Evolutionary conservation across 306 rosid genomes (phyloP).

Genomic region (Begonia peltatifolia): DNA sequence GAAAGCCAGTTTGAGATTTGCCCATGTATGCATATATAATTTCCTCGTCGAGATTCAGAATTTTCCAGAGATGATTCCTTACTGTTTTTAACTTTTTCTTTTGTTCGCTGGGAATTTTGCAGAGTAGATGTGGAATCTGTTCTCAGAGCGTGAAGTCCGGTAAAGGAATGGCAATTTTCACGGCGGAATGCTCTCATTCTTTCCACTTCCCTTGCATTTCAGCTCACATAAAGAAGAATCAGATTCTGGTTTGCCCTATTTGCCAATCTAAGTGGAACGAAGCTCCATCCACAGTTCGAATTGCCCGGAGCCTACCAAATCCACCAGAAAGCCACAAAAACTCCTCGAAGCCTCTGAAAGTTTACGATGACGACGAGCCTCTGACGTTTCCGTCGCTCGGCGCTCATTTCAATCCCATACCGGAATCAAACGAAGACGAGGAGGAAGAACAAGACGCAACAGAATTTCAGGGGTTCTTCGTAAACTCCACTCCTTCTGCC

Average conservation of each 20-base stretch:
- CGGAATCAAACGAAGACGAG: conserved; percentile 74
- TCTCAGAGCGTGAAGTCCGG: conserved; percentile 64
- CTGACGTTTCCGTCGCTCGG: conserved; percentile 56
- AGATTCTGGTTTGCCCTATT: conserved; percentile 48
- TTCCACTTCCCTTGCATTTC: conserved; percentile 88
- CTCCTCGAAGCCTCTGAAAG: conserved; percentile 21
- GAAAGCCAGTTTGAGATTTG: too few species aligned
- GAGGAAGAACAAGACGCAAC: conserved; percentile 23
- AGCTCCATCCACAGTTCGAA: conserved; percentile 29
- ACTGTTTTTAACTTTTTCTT: too few species aligned
- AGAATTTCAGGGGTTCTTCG: conserved; percentile 59
- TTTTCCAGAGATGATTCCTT: too few species aligned
- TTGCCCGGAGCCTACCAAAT: conserved; percentile 2
- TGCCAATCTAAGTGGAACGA: conserved; percentile 76
- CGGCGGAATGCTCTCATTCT: conserved; percentile 87
- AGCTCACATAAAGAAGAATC: conserved; percentile 43
- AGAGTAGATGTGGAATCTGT: conserved; percentile 93
- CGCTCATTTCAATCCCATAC: conserved; percentile 71
- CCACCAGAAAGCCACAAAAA: not conserved
- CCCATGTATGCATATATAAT: too few species aligned
- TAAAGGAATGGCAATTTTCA: conserved; percentile 87
- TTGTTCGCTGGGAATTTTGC: conserved; percentile 3
- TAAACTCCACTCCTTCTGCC: conserved; percentile 15
- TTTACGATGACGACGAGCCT: conserved; percentile 88
- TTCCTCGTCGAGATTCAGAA: too few species aligned